Evolutionary conservation across 2,329 filamentous ascomycete genomes (phyloP).

Genomic region (Exophiala xenobiotica): DNA sequence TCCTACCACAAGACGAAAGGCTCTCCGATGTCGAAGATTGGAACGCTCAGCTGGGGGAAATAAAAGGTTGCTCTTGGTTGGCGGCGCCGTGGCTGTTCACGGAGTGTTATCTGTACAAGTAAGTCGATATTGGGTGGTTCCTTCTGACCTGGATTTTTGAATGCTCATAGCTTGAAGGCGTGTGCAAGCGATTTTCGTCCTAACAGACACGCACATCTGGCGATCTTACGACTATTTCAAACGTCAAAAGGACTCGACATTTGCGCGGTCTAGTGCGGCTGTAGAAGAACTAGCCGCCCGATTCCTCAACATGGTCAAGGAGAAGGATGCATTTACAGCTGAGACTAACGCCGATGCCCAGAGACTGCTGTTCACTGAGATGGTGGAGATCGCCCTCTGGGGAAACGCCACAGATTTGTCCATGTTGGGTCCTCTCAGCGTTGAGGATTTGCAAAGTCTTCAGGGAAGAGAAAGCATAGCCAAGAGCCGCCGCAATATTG

Average conservation of each 20-base stretch:
- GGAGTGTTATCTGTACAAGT: constrained; percentile 29
- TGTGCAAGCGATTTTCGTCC: no score
- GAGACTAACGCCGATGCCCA: constrained; percentile 44
- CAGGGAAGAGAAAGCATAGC: constrained; percentile 27
- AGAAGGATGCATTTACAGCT: constrained; percentile 70
- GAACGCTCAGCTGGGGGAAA: constrained; percentile 1
- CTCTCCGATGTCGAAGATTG: constrained; percentile 9
- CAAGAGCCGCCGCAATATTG: constrained; percentile 23
- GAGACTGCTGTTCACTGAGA: constrained; percentile 76
- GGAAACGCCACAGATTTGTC: constrained; percentile 95
- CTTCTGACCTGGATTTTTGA: no score
- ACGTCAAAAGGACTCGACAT: constrained; percentile 86
- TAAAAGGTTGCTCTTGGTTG: constrained; percentile 23
- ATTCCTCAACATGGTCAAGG: constrained; percentile 70
- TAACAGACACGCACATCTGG: no score
- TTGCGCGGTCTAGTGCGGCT: constrained; percentile 84
- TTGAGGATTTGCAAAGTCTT: constrained; percentile 49
- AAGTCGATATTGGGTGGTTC: no score
- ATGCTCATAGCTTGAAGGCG: no score
- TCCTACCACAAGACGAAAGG: constrained; percentile 23
- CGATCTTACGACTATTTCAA: constrained; percentile 69
- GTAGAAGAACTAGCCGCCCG: constrained; percentile 77
- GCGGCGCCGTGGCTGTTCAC: constrained; percentile 31
- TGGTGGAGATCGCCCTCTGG: constrained; percentile 97
- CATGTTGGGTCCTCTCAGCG: constrained; percentile 82